phyloP scores from a whole-genome alignment of 2,329 filamentous ascomycete genomes.

The Acephala macrosclerotiorum region DNA sequence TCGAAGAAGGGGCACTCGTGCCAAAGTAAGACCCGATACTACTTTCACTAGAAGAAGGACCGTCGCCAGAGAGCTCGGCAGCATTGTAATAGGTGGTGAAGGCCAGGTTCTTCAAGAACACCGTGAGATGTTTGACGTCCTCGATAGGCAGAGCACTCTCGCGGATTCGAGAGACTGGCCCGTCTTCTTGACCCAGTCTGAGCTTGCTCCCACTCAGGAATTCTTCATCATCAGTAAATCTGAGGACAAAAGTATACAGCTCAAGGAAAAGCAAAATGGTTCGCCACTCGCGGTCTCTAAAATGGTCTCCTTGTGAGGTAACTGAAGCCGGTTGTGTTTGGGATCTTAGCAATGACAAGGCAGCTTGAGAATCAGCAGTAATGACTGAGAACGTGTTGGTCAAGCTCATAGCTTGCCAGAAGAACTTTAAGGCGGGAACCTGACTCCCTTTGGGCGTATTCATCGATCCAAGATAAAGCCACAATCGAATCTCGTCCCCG shows the following conservation, averaged over 20 bases:
- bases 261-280: conserved; percentile 91
- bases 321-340: conserved; percentile 31
- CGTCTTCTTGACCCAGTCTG: conserved; percentile 46
- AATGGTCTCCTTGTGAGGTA: conserved; percentile 24
- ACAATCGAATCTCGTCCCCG: conserved; percentile 93
- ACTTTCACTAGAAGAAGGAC: conserved; percentile 45
- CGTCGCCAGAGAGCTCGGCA: conserved; percentile 63
- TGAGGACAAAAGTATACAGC: conserved; percentile 89
- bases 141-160: conserved; percentile 72
- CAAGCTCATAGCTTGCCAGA: conserved; percentile 75
- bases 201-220: conserved; percentile 73
- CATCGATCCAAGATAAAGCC: conserved; percentile 76
- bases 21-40: conserved; percentile 55
- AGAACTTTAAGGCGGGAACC: conserved; percentile 78
- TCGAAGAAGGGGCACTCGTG: conserved; percentile 33
- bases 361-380: conserved; percentile 61
- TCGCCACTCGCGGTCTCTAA: conserved; percentile 73
- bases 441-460: conserved; percentile 42
- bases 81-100: conserved; percentile 90
- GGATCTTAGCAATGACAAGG: conserved; percentile 56
- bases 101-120: conserved; percentile 88
- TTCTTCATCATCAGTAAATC: conserved; percentile 95
- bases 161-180: conserved; percentile 57
- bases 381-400: conserved; percentile 66
- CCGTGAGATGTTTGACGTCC: conserved; percentile 77